Evolutionary conservation across 108 stramenopile genomes (phyloP), one percentile per base, ranked within the genome.

Genomic region (Cyclotella sp.): DNA sequence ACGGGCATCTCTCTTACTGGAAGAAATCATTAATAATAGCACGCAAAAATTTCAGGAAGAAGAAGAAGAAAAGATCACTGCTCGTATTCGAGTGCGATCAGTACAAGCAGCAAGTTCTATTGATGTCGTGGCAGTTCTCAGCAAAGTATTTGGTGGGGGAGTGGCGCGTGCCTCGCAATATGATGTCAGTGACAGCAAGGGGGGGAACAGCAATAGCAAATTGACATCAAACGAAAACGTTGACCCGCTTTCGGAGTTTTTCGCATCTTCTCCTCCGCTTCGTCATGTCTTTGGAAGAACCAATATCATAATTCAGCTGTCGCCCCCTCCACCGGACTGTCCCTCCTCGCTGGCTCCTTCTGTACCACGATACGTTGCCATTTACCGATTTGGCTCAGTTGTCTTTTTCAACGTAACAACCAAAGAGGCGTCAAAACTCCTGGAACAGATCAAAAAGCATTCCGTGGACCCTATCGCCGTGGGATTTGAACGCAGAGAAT

Each of bases 321-420:
- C 82, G 26, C 86, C 84, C 39, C 75, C 78, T 72, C 74, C 85
- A 46, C n/a, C 49, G 6, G 63, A 66, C 55, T 45, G 71, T 34
- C 74, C 63, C 60, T 63, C 76, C 13, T 85, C 78, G 11, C 64
- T 82, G 18, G 55, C 78, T 29, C 78, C 63, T 29, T 76, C 85
- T 44, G 73, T 81, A 39, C 72, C 87, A 12, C 76, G 89, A 16
- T 96, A 89, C 63, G 86, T 96, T 26, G 95, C 91, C 22, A 86
- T 98, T 49, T 98, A 93, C 77, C 84, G 90, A 19, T 98, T 91
- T 73, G 97, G 97, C 16, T 91, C 96, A 3, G 91, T 94, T 18
- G 96, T 98, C 52, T 93, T 92, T 64, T 90, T 96, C 84, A 95
- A 97, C 79, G 78, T 95, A 11, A 84, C 90, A 26, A 86, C 91